A percentile compares a stretch with the other conserved stretches of the same genome.
Evolutionary conservation across 164 flowering plant species (phyloP).

Genomic region (Magnolia sinica): DNA sequence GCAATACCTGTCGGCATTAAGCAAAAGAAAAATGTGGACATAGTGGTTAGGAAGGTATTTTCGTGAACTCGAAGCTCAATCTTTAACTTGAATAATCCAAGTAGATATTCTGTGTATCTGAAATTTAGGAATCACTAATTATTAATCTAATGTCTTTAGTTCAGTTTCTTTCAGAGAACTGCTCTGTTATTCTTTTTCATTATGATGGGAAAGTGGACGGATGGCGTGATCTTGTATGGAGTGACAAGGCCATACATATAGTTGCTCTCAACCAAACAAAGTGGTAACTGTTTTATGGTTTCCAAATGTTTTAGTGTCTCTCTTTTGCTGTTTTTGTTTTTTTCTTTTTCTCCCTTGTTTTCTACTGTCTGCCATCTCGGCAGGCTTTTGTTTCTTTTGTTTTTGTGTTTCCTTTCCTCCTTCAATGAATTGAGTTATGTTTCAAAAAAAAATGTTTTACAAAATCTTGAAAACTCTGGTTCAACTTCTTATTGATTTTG

Average conservation of each 20-base stretch:
- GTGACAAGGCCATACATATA: slow-evolving; percentile 23
- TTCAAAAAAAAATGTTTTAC: not conserved
- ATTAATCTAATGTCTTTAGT: slow-evolving; percentile 14
- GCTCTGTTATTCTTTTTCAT: slow-evolving; percentile 28
- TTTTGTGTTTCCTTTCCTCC: no score
- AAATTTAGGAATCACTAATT: slow-evolving; percentile 10
- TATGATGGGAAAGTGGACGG: slow-evolving; percentile 34
- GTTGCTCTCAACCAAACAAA: slow-evolving; percentile 35
- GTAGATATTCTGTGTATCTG: not conserved
- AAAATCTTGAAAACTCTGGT: no score
- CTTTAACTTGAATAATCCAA: not conserved
- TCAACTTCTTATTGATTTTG: no score
- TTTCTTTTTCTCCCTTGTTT: no score
- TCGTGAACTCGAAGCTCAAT: not conserved
- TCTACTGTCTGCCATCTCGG: no score
- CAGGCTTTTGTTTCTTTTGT: no score
- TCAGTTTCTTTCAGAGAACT: slow-evolving; percentile 32
- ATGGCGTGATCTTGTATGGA: slow-evolving; percentile 35
- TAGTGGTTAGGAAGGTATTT: slow-evolving; percentile 27
- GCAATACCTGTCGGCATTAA: slow-evolving; percentile 34
- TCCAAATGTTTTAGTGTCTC: not conserved
- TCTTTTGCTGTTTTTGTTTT: no score
- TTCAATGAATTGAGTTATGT: no score
- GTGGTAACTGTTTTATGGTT: slow-evolving; percentile 19
- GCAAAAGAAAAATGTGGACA: slow-evolving; percentile 30